Conservation (phyloP, 345 rosid genomes). For the Aethionema arabicum region DNA sequence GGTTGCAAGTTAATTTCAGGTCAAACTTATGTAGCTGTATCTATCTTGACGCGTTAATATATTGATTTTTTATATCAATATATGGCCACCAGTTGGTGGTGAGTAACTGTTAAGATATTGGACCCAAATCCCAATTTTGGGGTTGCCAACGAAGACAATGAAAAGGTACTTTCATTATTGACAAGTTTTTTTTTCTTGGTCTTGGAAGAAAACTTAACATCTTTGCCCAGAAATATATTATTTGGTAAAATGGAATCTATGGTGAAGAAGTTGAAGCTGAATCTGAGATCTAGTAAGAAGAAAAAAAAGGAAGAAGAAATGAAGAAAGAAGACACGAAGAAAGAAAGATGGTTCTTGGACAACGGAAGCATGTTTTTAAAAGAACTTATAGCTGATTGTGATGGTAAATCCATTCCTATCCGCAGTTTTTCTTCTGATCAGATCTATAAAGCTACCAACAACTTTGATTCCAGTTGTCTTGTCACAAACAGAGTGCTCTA, state of each 20-base stretch:
- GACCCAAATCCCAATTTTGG: too few species aligned
- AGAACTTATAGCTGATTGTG: not conserved
- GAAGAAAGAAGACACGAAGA: not conserved
- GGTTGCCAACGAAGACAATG: too few species aligned
- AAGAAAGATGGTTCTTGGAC: not conserved
- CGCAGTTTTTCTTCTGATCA: not conserved
- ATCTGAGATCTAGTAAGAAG: not conserved
- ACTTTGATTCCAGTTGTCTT: not conserved
- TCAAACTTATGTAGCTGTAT: too few species aligned
- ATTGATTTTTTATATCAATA: too few species aligned
- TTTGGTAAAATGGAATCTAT: not conserved
- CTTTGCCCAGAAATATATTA: too few species aligned
- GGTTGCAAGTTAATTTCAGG: too few species aligned
- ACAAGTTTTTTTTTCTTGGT: too few species aligned
- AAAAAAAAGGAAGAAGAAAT: not conserved
- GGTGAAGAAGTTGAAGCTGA: not conserved
- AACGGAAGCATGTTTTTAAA: slow-evolving; percentile 1
- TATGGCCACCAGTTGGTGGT: too few species aligned
- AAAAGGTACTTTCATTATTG: too few species aligned
- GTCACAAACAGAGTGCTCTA: not conserved
- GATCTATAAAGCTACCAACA: not conserved
- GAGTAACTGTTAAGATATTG: too few species aligned
- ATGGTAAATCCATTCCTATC: not conserved
- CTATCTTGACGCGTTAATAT: too few species aligned
- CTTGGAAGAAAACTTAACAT: too few species aligned